Conservation (phyloP, 192 early-diverging fungal species). For the Paraglomus occultum region DNA sequence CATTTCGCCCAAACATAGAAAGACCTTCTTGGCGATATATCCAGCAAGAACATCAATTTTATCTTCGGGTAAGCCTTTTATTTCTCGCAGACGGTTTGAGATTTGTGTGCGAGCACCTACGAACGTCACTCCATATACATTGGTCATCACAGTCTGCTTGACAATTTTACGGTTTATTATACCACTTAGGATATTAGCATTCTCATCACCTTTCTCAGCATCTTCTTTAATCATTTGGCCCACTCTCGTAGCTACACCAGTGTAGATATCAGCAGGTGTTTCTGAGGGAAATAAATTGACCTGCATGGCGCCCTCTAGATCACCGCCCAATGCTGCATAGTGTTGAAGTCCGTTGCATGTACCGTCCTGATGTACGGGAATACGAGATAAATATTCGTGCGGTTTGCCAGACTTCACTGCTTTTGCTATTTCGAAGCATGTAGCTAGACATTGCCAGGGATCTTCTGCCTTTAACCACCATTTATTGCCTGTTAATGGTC, state of each 20-base stretch:
- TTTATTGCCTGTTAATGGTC: slow-evolving; percentile 70
- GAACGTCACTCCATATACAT: slow-evolving; percentile 97
- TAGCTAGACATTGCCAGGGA: slow-evolving; percentile 92
- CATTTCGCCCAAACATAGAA: slow-evolving; percentile 83
- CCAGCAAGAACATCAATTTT: slow-evolving; percentile 60
- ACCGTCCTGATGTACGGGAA: slow-evolving; percentile 96
- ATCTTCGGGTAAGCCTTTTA: slow-evolving; percentile 64
- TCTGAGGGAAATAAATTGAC: slow-evolving; percentile 85
- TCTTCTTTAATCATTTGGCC: slow-evolving; percentile 66
- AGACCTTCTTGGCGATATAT: slow-evolving; percentile 81
- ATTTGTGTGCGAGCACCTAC: slow-evolving; percentile 91
- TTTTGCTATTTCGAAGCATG: slow-evolving; percentile 79
- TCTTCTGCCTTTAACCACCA: slow-evolving; percentile 92
- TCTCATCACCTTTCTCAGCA: slow-evolving; percentile 54
- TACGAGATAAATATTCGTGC: slow-evolving; percentile 59
- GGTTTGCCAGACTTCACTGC: slow-evolving; percentile 77
- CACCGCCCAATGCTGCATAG: slow-evolving; percentile 95
- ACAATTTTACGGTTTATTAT: slow-evolving; percentile 90
- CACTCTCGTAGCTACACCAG: slow-evolving; percentile 81
- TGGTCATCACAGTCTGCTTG: slow-evolving; percentile 99
- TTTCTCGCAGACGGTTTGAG: slow-evolving; percentile 76
- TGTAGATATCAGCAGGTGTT: slow-evolving; percentile 89
- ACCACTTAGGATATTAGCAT: slow-evolving; percentile 64
- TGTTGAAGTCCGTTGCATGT: slow-evolving; percentile 99
- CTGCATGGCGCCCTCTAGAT: slow-evolving; percentile 77